Conservation (phyloP, 345 rosid species). For the Rhodamnia argentea region DNA sequence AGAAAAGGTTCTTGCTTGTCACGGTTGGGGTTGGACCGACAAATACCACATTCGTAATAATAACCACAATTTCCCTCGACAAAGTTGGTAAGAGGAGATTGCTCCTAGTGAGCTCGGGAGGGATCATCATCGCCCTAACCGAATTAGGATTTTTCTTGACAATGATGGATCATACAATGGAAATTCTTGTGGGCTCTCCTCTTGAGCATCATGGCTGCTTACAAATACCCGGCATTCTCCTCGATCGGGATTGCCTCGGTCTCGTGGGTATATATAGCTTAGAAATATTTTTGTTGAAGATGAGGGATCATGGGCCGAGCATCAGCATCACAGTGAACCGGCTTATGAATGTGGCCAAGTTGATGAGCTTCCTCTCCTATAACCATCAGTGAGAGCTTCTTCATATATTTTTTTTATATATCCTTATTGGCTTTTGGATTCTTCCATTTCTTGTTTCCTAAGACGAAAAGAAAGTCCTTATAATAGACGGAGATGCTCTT, state of each 20-base stretch:
- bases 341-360: conserved; percentile 55
- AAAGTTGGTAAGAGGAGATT: conserved; percentile 59
- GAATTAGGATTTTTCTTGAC: conserved; percentile 51
- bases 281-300: conserved; percentile 66
- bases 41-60: conserved; percentile 25
- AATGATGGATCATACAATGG: conserved; percentile 19
- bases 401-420: conserved; percentile 40
- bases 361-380: conserved; percentile 78
- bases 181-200: conserved; percentile 41
- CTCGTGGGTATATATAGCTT: conserved; percentile 81
- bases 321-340: conserved; percentile 77
- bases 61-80: conserved; percentile 50
- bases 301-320: conserved; percentile 73
- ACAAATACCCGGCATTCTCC: conserved; percentile 39
- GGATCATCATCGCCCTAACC: conserved; percentile 23
- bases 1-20: conserved; percentile 38
- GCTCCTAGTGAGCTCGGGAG: conserved; percentile 37
- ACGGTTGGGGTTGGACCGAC: conserved; percentile 74
- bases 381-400: conserved; percentile 77
- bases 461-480: conserved; percentile 69
- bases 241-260: conserved; percentile 59
- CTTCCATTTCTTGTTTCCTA: conserved; percentile 63
- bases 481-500: conserved; percentile 82
- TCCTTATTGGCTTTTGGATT: conserved; percentile 58
- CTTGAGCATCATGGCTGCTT: conserved; percentile 35